Conservation (phyloP, 129 eudicot species). For the Logfia minima region DNA sequence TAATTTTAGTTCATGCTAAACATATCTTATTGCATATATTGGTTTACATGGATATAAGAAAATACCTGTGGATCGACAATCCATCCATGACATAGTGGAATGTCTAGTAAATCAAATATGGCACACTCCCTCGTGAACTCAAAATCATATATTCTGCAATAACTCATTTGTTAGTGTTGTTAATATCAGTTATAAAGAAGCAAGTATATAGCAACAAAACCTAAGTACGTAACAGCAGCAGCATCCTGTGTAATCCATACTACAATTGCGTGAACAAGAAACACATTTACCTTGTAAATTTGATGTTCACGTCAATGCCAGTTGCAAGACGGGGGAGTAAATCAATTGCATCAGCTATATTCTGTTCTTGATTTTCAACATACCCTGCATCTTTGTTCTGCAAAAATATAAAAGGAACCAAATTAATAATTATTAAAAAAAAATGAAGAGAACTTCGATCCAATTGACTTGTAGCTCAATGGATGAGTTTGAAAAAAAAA, state of each 20-base stretch:
- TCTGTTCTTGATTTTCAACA: constrained; percentile 86
- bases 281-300: constrained; percentile 59
- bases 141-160: constrained; percentile 82
- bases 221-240: not conserved
- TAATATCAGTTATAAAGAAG: not conserved
- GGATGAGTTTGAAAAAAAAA: constrained; percentile 9
- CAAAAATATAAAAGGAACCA: constrained; percentile 20
- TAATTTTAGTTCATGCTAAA: constrained; percentile 12
- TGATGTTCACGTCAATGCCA: constrained; percentile 91
- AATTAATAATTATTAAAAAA: not conserved
- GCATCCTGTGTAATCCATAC: not conserved
- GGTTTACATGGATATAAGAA: constrained; percentile 6
- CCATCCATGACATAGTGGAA: constrained; percentile 97
- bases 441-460: not conserved
- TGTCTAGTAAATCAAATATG: constrained; percentile 81
- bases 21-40: constrained; percentile 11
- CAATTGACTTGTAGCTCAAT: not conserved
- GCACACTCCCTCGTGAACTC: constrained; percentile 94
- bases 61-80: constrained; percentile 94
- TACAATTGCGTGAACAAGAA: not conserved
- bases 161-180: constrained; percentile 2
- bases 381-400: constrained; percentile 89
- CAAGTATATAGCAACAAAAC: constrained; percentile 3
- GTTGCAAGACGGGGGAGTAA: constrained; percentile 90
- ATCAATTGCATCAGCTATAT: constrained; percentile 89